Percentiles rank a stretch among this genome's conserved stretches.
phyloP scores from a whole-genome alignment of 1,284 basidiomycete species.

The Xanthoconium separans region DNA sequence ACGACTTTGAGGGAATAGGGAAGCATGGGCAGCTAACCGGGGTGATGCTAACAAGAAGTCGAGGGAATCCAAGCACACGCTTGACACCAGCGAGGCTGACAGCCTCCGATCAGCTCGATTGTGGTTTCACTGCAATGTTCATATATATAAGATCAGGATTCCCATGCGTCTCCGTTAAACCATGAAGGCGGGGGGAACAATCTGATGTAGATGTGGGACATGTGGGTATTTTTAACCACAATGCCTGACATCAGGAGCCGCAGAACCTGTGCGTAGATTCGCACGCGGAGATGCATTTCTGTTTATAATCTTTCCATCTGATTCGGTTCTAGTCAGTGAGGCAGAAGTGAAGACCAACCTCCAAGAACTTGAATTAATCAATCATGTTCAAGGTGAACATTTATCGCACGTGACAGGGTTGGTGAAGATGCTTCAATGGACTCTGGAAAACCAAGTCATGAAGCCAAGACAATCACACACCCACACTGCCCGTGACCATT shows the following conservation, averaged over 20 bases:
- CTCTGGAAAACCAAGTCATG: no score
- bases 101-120: constrained; percentile 2
- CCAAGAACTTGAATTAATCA: no score
- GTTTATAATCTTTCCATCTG: neutral
- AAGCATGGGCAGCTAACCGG: constrained; percentile 19
- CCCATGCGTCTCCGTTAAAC: neutral
- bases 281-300: neutral
- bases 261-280: neutral
- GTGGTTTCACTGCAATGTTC: neutral
- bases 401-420: no score
- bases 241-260: neutral
- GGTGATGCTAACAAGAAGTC: neutral
- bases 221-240: constrained; percentile 4
- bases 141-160: constrained; percentile 5
- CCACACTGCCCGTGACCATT: no score
- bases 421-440: no score
- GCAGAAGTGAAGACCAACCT: neutral
- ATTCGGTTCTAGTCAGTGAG: neutral
- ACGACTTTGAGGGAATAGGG: constrained; percentile 26
- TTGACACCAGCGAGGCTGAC: neutral
- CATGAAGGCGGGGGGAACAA: neutral
- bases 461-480: no score
- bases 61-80: neutral
- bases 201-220: neutral
- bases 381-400: neutral